A percentile compares a stretch with the other conserved stretches of the same genome.
Evolutionary conservation across 129 eudicot species (phyloP).

Genomic region (Flaveria sonorensis): DNA sequence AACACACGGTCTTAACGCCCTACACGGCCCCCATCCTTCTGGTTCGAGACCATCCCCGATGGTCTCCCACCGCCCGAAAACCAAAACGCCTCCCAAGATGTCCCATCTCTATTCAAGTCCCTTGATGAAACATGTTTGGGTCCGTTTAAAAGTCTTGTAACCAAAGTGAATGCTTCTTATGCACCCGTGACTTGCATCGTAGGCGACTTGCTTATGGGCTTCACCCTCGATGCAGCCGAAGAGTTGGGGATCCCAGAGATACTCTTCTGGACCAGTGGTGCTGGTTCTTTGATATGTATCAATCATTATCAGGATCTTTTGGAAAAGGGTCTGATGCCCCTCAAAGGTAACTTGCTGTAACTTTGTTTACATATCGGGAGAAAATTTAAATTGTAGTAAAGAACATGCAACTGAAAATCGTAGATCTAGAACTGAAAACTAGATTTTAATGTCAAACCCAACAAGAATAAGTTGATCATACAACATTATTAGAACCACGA

Average conservation of each 20-base stretch:
- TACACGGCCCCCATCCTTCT: constrained; percentile 20
- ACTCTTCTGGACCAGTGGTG: constrained; percentile 60
- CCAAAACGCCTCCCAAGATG: constrained; percentile 45
- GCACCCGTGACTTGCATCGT: constrained; percentile 54
- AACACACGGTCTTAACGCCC: constrained; percentile 8
- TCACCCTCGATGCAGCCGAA: constrained; percentile 50
- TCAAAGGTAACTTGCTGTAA: constrained; percentile 43
- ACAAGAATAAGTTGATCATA: too few relatives aligned
- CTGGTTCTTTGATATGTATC: constrained; percentile 50
- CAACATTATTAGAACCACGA: too few relatives aligned
- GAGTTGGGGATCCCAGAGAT: constrained; percentile 52
- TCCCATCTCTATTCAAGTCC: constrained; percentile 38
- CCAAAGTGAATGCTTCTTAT: constrained; percentile 25
- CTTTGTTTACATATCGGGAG: too few relatives aligned
- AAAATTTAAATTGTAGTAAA: too few relatives aligned
- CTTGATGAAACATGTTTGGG: constrained; percentile 32
- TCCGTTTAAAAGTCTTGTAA: constrained; percentile 41
- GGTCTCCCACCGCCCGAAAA: constrained; percentile 41
- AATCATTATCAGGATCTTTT: constrained; percentile 35
- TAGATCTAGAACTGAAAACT: too few relatives aligned
- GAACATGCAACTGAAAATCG: too few relatives aligned
- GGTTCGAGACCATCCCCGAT: constrained; percentile 41
- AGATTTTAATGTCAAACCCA: too few relatives aligned
- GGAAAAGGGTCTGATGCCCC: constrained; percentile 47
- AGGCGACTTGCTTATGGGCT: constrained; percentile 56